Conservation (phyloP, 2,329 filamentous ascomycete species). For the Xylaria sp. region DNA sequence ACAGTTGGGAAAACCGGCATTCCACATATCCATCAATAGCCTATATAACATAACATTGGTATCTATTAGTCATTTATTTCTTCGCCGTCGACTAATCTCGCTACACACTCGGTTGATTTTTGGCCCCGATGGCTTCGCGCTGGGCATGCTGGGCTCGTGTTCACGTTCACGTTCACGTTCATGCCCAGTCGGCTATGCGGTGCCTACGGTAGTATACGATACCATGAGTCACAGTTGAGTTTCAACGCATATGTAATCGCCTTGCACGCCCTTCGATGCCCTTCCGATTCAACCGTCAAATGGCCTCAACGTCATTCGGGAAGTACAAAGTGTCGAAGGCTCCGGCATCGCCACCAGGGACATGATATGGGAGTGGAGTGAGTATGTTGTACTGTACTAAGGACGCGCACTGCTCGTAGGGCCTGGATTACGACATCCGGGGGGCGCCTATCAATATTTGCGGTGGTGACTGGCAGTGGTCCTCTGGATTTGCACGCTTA, state of each 20-base stretch:
- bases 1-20: constrained; percentile 13
- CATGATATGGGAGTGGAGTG: background rate
- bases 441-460: constrained; percentile 20
- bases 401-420: constrained; percentile 14
- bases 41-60: background rate
- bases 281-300: background rate
- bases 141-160: background rate
- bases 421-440: constrained; percentile 19
- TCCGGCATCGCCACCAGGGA: constrained; percentile 24
- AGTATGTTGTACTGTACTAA: constrained; percentile 5
- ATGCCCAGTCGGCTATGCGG: constrained; percentile 11
- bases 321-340: constrained; percentile 4
- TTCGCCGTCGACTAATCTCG: background rate
- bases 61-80: constrained; percentile 19
- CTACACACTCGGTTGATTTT: background rate
- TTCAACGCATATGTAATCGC: background rate
- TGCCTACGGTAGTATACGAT: background rate
- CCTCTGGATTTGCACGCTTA: constrained; percentile 14
- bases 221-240: constrained; percentile 13
- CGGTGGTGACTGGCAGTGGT: constrained; percentile 23
- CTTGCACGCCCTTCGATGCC: background rate
- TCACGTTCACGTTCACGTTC: constrained; percentile 12
- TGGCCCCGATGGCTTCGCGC: background rate
- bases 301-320: constrained; percentile 10
- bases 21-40: background rate